These are phyloP conservation scores for Aspergillus pseudoviridinutans DNA, from an alignment of 2,329 filamentous ascomycete species.

Conservation along the genomic window DNA sequence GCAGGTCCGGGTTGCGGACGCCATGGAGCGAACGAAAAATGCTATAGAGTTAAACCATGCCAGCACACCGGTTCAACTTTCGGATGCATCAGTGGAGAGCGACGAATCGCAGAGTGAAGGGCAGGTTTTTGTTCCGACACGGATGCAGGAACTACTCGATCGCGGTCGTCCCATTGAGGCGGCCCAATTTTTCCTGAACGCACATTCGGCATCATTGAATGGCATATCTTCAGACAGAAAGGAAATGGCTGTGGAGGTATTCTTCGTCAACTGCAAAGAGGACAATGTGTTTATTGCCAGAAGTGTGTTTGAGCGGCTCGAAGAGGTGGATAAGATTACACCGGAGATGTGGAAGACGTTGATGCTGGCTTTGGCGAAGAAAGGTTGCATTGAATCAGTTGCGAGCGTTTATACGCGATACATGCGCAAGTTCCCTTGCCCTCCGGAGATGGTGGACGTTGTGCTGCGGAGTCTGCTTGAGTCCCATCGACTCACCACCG, in stretches of 20 bases:
- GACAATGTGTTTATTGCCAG: slow-evolving; percentile 38
- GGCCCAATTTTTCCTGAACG: slow-evolving; percentile 33
- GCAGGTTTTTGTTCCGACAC: slow-evolving; percentile 12
- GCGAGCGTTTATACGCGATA: slow-evolving; percentile 30
- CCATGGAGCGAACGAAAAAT: slow-evolving; percentile 1
- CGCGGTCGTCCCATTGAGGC: slow-evolving; percentile 31
- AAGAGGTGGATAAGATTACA: slow-evolving; percentile 28
- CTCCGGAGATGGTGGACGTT: slow-evolving; percentile 29
- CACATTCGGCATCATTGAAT: slow-evolving; percentile 15
- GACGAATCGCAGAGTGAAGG: neutral
- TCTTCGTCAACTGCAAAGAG: slow-evolving; percentile 34
- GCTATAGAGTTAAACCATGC: neutral
- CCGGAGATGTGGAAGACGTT: slow-evolving; percentile 35
- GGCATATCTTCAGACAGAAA: slow-evolving; percentile 24
- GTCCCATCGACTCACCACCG: slow-evolving; percentile 33
- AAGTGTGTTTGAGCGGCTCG: slow-evolving; percentile 33
- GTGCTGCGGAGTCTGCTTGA: slow-evolving; percentile 36
- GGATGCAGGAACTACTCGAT: slow-evolving; percentile 24
- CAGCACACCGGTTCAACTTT: neutral
- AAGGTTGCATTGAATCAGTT: slow-evolving; percentile 35
- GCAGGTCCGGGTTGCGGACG: slow-evolving; percentile 2
- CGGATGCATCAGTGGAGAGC: neutral
- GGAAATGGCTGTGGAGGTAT: slow-evolving; percentile 28
- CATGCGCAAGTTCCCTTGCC: slow-evolving; percentile 25
- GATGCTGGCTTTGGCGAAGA: slow-evolving; percentile 33